Evolutionary conservation across 148 eudicot species (phyloP).

Genomic region (Persicaria maculosa): DNA sequence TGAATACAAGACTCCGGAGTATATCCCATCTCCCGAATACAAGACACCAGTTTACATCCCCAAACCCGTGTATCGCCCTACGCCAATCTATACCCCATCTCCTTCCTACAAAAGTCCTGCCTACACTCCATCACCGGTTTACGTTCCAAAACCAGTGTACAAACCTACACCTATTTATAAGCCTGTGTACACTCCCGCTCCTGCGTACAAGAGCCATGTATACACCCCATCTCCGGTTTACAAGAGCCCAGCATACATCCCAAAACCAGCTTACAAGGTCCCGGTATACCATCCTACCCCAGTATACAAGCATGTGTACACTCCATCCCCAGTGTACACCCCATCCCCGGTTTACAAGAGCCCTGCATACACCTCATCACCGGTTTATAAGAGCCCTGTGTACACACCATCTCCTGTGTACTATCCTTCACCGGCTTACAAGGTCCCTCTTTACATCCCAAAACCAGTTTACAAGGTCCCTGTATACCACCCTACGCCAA

Average conservation of each 20-base stretch:
- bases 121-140: neutral
- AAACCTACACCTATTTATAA: neutral
- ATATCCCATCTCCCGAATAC: no score
- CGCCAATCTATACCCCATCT: neutral
- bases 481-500: neutral
- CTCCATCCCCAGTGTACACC: neutral
- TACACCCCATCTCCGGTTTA: neutral
- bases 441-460: neutral
- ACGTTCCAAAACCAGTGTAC: no score
- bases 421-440: neutral
- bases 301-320: neutral
- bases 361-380: neutral
- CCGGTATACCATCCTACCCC: neutral
- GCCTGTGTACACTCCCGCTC: neutral
- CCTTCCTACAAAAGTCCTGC: neutral
- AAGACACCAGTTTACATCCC: neutral
- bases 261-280: conserved; percentile 1
- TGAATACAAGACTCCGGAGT: neutral
- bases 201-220: neutral
- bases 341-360: neutral
- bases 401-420: neutral
- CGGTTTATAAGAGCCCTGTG: neutral
- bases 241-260: neutral
- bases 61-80: no score
- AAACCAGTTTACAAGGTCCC: neutral